Conservation (phyloP, 768 basidiomycete species). For the Kwoniella sp. region DNA sequence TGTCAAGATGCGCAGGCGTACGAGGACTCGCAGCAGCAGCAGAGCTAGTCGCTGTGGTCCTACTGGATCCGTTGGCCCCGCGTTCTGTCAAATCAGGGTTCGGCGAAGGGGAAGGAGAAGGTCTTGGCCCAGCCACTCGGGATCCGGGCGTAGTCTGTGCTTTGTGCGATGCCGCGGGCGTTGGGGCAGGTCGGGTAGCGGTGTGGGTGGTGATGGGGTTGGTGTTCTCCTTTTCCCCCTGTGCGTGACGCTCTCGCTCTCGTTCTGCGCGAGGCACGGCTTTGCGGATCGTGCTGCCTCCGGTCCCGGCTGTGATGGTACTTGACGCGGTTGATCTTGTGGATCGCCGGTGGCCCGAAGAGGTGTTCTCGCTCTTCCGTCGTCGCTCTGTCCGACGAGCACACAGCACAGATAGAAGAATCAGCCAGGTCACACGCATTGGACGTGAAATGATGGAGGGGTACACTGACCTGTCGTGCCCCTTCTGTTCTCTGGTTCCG, state of each 20-base stretch:
- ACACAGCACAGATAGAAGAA: not conserved
- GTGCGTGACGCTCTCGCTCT: constrained; percentile 6
- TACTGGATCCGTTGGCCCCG: not conserved
- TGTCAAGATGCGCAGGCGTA: constrained; percentile 21
- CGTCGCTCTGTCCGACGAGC: constrained; percentile 4
- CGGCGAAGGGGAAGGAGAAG: constrained; percentile 4
- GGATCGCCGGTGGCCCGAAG: constrained; percentile 7
- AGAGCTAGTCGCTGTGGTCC: not conserved
- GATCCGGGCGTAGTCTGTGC: constrained; percentile 16
- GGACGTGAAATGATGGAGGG: not conserved
- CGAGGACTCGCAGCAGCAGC: not conserved
- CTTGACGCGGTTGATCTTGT: constrained; percentile 11
- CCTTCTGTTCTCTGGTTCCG: constrained; percentile 28
- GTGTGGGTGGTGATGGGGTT: not conserved
- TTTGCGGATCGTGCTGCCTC: constrained; percentile 15
- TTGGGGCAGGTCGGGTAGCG: constrained; percentile 23
- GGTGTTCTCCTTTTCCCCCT: constrained; percentile 12
- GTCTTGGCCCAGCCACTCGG: constrained; percentile 20
- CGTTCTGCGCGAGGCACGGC: constrained; percentile 22
- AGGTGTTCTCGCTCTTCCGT: constrained; percentile 9
- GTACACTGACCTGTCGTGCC: constrained; percentile 10
- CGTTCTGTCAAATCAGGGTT: constrained; percentile 10
- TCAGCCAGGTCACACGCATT: not conserved
- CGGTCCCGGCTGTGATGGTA: not conserved
- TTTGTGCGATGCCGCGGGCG: constrained; percentile 3